Percentiles rank a stretch among this genome's conserved stretches.
phyloP scores from a whole-genome alignment of 495 filamentous ascomycete genomes.

The Cenococcum geophilum region DNA sequence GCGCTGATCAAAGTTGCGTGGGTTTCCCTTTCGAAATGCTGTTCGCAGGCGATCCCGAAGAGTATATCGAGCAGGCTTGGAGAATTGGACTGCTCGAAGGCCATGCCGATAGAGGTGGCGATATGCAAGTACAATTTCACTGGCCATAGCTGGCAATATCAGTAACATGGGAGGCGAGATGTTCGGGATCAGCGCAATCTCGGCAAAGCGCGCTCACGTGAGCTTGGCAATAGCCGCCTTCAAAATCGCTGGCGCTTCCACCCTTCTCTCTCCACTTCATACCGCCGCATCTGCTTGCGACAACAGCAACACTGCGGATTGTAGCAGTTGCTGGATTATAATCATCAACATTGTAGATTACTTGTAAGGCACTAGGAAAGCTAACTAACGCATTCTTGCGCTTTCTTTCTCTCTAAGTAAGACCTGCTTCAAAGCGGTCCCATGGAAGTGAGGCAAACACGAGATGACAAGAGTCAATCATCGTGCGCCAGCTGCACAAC shows the following conservation, averaged over 20 bases:
- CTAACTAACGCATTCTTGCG: background rate
- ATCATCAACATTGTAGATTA: background rate
- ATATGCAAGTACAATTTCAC: constrained; percentile 65
- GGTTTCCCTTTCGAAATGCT: constrained; percentile 58
- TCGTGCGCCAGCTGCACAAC: constrained; percentile 19
- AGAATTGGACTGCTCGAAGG: constrained; percentile 73
- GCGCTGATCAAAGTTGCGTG: constrained; percentile 50
- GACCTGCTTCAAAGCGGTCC: background rate
- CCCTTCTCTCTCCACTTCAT: background rate
- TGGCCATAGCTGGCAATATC: constrained; percentile 14
- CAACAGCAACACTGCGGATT: background rate
- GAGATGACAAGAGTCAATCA: constrained; percentile 10
- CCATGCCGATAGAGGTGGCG: constrained; percentile 66
- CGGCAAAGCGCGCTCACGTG: too few species aligned
- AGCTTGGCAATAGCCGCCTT: too few species aligned
- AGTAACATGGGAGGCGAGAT: too few species aligned
- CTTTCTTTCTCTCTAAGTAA: background rate
- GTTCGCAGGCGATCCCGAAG: constrained; percentile 57
- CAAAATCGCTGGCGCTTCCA: background rate
- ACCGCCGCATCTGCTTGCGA: background rate
- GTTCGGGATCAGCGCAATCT: background rate
- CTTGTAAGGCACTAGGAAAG: background rate
- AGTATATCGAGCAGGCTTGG: constrained; percentile 65
- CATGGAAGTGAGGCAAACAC: background rate
- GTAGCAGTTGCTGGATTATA: background rate